Conservation (phyloP, 2,329 filamentous ascomycete genomes). For the Pezicula radicicola region DNA sequence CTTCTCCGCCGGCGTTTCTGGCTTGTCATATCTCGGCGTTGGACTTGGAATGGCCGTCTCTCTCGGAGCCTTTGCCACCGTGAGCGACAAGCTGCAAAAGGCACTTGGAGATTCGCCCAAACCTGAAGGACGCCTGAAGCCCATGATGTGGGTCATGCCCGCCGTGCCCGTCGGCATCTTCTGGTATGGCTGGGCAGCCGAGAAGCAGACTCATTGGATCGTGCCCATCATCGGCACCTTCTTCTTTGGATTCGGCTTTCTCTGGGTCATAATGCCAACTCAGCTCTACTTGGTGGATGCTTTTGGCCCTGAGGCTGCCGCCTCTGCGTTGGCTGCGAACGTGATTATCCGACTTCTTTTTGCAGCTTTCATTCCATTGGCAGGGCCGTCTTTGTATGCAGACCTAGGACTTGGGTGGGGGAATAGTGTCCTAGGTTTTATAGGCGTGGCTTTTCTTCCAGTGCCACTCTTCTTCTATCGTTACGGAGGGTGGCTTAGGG, state of each 20-base stretch:
- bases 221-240: constrained; percentile 56
- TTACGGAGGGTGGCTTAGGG: constrained; percentile 6
- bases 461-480: constrained; percentile 10
- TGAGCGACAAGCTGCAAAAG: constrained; percentile 8
- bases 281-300: constrained; percentile 39
- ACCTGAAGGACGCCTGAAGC: constrained; percentile 47
- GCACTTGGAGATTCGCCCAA: constrained; percentile 14
- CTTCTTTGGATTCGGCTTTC: constrained; percentile 45
- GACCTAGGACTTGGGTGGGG: constrained; percentile 47
- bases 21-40: constrained; percentile 43
- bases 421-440: constrained; percentile 41
- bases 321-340: constrained; percentile 54
- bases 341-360: constrained; percentile 56
- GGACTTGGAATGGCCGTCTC: constrained; percentile 37
- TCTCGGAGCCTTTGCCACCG: constrained; percentile 17
- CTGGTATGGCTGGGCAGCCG: constrained; percentile 56
- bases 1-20: constrained; percentile 37
- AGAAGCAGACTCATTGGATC: constrained; percentile 53
- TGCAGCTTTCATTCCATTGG: constrained; percentile 59
- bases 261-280: constrained; percentile 40
- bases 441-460: constrained; percentile 35
- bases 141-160: constrained; percentile 50
- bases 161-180: constrained; percentile 51
- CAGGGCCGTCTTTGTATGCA: constrained; percentile 40
- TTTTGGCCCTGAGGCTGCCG: constrained; percentile 32